Conservation (phyloP, 129 eudicot species). For the Apium graveolens region DNA sequence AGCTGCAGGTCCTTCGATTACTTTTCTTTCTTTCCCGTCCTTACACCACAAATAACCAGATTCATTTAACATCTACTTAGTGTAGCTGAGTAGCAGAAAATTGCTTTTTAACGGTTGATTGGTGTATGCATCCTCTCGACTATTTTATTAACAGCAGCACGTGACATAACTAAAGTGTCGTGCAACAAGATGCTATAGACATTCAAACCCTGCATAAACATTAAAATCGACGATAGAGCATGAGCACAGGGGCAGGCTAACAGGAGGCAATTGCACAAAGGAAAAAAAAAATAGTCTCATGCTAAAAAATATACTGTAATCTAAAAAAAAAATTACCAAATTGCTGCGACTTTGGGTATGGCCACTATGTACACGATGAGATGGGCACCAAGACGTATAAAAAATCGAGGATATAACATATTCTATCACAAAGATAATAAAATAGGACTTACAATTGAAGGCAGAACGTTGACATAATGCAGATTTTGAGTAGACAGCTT, state of each 20-base stretch:
- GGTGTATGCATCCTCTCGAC: conserved; percentile 82
- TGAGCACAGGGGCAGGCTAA: neutral
- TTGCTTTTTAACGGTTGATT: conserved; percentile 37
- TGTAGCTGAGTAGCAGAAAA: neutral
- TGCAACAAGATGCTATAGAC: conserved; percentile 85
- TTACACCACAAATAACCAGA: conserved; percentile 1
- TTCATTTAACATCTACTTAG: neutral
- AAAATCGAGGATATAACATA: neutral
- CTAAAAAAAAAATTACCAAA: neutral
- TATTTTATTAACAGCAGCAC: conserved; percentile 63
- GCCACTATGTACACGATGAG: neutral
- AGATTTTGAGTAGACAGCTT: conserved; percentile 82
- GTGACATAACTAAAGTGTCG: conserved; percentile 77
- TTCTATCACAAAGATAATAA: neutral
- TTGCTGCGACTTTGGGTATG: neutral
- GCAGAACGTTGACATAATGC: conserved; percentile 78
- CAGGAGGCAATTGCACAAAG: neutral
- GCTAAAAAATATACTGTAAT: neutral
- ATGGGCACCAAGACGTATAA: neutral
- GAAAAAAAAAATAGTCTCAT: neutral
- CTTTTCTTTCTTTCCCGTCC: neutral
- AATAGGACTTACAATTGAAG: conserved; percentile 66
- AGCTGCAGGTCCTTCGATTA: neutral
- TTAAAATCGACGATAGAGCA: neutral
- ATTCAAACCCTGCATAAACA: conserved; percentile 65